Conservation (phyloP, 1,284 basidiomycete genomes). For the Chondrostereum purpureum region DNA sequence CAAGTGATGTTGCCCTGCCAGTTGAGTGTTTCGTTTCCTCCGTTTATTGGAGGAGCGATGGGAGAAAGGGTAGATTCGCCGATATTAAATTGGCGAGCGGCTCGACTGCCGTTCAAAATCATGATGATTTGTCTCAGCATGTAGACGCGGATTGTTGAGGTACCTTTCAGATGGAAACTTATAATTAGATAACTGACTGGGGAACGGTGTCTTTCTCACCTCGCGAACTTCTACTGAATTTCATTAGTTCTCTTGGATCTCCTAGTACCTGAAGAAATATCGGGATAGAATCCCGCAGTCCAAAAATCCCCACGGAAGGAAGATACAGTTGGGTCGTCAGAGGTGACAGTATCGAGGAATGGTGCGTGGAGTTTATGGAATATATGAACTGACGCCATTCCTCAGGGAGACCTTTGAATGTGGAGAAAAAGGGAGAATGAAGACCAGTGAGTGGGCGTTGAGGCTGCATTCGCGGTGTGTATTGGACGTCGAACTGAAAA, state of each 20-base stretch:
- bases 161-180: no score
- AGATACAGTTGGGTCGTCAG: not conserved
- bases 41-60: not conserved
- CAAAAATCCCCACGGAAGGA: not conserved
- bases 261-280: not conserved
- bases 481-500: not conserved
- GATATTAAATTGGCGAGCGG: not conserved
- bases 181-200: no score
- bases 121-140: not conserved
- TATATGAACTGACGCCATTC: not conserved
- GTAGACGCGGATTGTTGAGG: not conserved
- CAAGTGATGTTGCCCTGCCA: not conserved
- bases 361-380: not conserved
- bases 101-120: not conserved
- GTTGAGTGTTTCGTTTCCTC: not conserved
- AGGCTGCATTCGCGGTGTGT: not conserved
- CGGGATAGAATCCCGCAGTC: not conserved
- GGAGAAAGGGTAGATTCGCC: not conserved
- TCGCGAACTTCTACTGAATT: no score
- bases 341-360: no score
- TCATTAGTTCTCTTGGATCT: not conserved
- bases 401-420: not conserved
- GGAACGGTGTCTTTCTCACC: no score
- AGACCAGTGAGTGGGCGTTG: not conserved
- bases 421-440: not conserved